A percentile compares a stretch with the other conserved stretches of the same genome.
phyloP scores from a whole-genome alignment of 73 alveolate genomes.

The Strombidium stylifer region DNA sequence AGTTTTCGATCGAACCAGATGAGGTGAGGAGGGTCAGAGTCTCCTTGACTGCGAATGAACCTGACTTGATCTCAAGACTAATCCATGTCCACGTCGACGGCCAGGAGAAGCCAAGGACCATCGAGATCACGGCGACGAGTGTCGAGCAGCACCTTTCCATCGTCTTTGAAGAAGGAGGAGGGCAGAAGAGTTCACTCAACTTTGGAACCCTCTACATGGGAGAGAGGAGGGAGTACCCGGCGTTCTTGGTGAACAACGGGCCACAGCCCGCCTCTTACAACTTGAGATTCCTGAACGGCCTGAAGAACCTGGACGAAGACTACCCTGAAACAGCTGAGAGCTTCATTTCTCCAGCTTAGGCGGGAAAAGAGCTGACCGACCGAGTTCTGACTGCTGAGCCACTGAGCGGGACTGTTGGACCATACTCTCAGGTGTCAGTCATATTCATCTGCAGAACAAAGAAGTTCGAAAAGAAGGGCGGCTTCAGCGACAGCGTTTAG shows the following conservation, averaged over 20 bases:
- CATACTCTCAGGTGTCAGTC: conserved; percentile 88
- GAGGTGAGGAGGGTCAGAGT: conserved; percentile 77
- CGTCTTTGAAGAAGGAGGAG: conserved; percentile 89
- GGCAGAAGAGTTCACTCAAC: conserved; percentile 86
- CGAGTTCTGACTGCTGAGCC: conserved; percentile 96
- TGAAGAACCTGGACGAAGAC: conserved; percentile 83
- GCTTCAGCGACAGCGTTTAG: conserved; percentile 61
- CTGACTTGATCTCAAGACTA: conserved; percentile 90
- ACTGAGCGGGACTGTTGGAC: conserved; percentile 86
- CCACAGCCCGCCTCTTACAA: conserved; percentile 88
- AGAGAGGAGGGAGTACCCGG: conserved; percentile 85
- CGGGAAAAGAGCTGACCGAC: conserved; percentile 93
- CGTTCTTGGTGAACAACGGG: conserved; percentile 95
- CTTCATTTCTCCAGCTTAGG: conserved; percentile 88
- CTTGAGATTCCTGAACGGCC: conserved; percentile 85
- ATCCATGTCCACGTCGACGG: conserved; percentile 94
- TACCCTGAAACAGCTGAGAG: conserved; percentile 46
- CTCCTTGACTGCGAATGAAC: conserved; percentile 90
- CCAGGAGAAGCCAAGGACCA: conserved; percentile 86
- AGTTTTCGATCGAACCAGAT: conserved; percentile 82
- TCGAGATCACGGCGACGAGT: conserved; percentile 96
- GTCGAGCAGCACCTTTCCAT: conserved; percentile 88
- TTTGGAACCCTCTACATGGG: conserved; percentile 97
- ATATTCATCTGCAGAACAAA: conserved; percentile 87
- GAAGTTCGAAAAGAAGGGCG: conserved; percentile 69